These are phyloP conservation scores for Rhizopogon roseolus DNA, from an alignment of 768 basidiomycete species.

Conservation along the genomic window DNA sequence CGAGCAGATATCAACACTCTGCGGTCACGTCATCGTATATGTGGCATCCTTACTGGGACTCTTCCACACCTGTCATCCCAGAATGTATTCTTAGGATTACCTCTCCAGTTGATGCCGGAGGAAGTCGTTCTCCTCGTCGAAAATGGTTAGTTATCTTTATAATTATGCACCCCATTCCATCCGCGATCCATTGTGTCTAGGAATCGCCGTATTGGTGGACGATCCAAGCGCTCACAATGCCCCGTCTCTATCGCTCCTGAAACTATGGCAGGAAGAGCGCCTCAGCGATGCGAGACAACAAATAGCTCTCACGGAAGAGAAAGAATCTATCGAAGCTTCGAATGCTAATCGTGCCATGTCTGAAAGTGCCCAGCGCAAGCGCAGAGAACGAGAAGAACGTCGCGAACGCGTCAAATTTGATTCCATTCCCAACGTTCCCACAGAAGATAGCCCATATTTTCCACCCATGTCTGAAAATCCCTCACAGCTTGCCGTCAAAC, in stretches of 20 bases:
- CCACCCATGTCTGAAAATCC: not conserved
- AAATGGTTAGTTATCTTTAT: slow-evolving; percentile 48
- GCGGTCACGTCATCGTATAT: slow-evolving; percentile 76
- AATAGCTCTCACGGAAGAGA: slow-evolving; percentile 42
- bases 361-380: slow-evolving; percentile 64
- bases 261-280: slow-evolving; percentile 49
- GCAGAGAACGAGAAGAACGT: slow-evolving; percentile 62
- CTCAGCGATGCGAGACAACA: slow-evolving; percentile 44
- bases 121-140: slow-evolving; percentile 86
- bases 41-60: slow-evolving; percentile 84
- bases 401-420: slow-evolving; percentile 16
- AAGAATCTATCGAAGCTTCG: slow-evolving; percentile 42
- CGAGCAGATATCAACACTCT: slow-evolving; percentile 71
- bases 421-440: slow-evolving; percentile 17
- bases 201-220: slow-evolving; percentile 71
- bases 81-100: slow-evolving; percentile 94
- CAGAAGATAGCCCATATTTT: slow-evolving; percentile 8
- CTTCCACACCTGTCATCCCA: slow-evolving; percentile 94
- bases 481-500: not conserved
- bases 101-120: slow-evolving; percentile 83
- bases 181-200: slow-evolving; percentile 33
- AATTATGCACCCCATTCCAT: not conserved
- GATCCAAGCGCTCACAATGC: slow-evolving; percentile 54
- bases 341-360: slow-evolving; percentile 40
- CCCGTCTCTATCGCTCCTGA: slow-evolving; percentile 43